Conservation (phyloP, 1,139 yeast species). For the Nakaseomyces delphensis region DNA sequence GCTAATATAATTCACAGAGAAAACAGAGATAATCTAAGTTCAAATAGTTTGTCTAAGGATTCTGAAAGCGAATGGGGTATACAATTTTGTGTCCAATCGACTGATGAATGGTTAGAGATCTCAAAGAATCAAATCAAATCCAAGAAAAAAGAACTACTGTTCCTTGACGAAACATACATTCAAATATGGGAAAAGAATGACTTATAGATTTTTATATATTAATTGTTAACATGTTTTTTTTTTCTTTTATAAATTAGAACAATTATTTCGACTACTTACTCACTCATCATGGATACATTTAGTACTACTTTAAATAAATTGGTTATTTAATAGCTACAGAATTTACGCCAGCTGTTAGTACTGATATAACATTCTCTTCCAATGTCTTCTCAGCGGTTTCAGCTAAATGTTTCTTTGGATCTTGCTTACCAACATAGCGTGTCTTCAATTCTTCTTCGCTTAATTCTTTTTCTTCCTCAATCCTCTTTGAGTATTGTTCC, state of each 20-base stretch:
- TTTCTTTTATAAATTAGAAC: too few relatives aligned
- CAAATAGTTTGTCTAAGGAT: constrained; percentile 18
- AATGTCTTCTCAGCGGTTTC: constrained; percentile 80
- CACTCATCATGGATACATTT: not conserved
- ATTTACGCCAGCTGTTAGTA: constrained; percentile 82
- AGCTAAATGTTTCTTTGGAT: constrained; percentile 92
- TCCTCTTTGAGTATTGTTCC: constrained; percentile 79
- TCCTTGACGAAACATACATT: constrained; percentile 53
- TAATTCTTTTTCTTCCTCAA: constrained; percentile 85
- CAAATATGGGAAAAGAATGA: constrained; percentile 52
- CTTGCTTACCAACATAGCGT: constrained; percentile 95
- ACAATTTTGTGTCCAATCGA: constrained; percentile 39
- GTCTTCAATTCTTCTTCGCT: constrained; percentile 85
- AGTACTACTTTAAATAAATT: not conserved
- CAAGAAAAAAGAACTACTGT: constrained; percentile 50
- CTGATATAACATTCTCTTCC: constrained; percentile 82
- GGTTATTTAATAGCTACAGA: constrained; percentile 66
- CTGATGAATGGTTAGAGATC: constrained; percentile 49
- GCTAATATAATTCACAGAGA: constrained; percentile 45
- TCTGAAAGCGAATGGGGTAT: constrained; percentile 42
- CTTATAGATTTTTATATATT: constrained; percentile 8
- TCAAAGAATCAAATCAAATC: constrained; percentile 42
- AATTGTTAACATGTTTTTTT: too few relatives aligned
- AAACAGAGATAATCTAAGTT: constrained; percentile 9
- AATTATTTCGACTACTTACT: not conserved